A percentile compares a stretch with the other conserved stretches of the same genome.
Evolutionary conservation across 2,329 filamentous ascomycete species (phyloP).

Genomic region (Hymenoscyphus fructigenus): DNA sequence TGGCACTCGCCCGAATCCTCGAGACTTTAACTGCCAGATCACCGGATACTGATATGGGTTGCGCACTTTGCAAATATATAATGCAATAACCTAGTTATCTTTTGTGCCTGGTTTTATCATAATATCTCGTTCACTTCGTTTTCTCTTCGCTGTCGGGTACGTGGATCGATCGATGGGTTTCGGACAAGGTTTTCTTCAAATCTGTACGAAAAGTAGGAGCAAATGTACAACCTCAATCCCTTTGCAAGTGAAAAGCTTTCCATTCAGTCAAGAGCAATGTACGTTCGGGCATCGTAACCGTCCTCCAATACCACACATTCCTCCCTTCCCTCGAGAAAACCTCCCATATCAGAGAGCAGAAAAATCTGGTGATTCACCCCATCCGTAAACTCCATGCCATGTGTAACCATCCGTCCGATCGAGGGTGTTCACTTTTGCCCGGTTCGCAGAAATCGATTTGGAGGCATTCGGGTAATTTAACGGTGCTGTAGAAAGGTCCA

Average conservation of each 20-base stretch:
- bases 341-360: constrained; percentile 14
- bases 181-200: constrained; percentile 5
- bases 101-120: not conserved
- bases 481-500: constrained; percentile 4
- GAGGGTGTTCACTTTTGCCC: constrained; percentile 11
- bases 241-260: constrained; percentile 11
- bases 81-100: not conserved
- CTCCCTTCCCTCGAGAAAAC: constrained; percentile 6
- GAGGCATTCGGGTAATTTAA: constrained; percentile 9
- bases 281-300: constrained; percentile 9
- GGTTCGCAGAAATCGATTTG: constrained; percentile 6
- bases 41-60: not conserved
- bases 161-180: not conserved
- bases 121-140: not conserved
- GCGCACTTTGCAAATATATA: not conserved
- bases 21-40: not conserved
- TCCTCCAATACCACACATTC: constrained; percentile 7
- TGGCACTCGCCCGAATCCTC: not conserved
- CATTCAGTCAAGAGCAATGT: constrained; percentile 13
- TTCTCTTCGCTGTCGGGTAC: not conserved
- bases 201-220: constrained; percentile 9
- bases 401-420: constrained; percentile 8
- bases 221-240: constrained; percentile 11
- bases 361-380: constrained; percentile 6
- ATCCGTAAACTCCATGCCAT: constrained; percentile 17